Percentiles rank a stretch among this genome's conserved stretches.
Evolutionary conservation across 495 filamentous ascomycete species (phyloP).

Genomic region (Penicillium macrosclerotiorum): DNA sequence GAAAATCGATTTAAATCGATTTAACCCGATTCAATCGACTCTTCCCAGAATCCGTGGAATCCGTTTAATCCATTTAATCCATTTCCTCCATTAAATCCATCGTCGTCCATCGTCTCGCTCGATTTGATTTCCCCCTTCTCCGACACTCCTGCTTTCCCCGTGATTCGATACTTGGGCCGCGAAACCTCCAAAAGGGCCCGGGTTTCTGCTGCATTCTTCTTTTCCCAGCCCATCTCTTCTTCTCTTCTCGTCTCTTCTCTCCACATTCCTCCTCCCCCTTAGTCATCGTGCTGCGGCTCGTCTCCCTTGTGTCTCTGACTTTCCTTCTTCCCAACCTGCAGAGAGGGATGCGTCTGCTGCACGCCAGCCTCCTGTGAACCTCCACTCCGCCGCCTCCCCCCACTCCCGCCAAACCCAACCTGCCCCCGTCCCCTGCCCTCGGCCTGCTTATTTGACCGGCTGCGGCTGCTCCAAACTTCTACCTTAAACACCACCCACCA

Average conservation of each 20-base stretch:
- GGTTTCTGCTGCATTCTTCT: background rate
- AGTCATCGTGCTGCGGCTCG: conserved; percentile 23
- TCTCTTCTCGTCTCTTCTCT: conserved; percentile 4
- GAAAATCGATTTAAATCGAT: too few species aligned
- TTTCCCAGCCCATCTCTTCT: conserved; percentile 2
- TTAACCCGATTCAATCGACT: too few species aligned
- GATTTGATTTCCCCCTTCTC: too few species aligned
- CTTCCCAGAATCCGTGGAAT: too few species aligned
- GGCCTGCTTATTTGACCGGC: conserved; percentile 18
- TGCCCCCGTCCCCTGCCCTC: conserved; percentile 11
- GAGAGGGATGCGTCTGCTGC: conserved; percentile 35
- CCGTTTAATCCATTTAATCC: too few species aligned
- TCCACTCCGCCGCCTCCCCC: conserved; percentile 10
- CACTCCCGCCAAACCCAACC: conserved; percentile 26
- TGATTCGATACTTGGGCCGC: too few species aligned
- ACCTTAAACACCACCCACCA: conserved; percentile 12
- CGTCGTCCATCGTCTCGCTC: too few species aligned
- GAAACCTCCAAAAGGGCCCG: too few species aligned
- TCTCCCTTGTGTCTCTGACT: conserved; percentile 4
- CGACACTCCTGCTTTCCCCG: too few species aligned
- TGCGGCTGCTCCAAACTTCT: conserved; percentile 12
- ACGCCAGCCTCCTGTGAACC: conserved; percentile 19
- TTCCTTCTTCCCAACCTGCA: conserved; percentile 23
- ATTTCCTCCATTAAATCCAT: too few species aligned
- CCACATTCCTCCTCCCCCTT: conserved; percentile 6